Evolutionary conservation across 495 filamentous ascomycete genomes (phyloP).

Genomic region (Talaromyces liani): DNA sequence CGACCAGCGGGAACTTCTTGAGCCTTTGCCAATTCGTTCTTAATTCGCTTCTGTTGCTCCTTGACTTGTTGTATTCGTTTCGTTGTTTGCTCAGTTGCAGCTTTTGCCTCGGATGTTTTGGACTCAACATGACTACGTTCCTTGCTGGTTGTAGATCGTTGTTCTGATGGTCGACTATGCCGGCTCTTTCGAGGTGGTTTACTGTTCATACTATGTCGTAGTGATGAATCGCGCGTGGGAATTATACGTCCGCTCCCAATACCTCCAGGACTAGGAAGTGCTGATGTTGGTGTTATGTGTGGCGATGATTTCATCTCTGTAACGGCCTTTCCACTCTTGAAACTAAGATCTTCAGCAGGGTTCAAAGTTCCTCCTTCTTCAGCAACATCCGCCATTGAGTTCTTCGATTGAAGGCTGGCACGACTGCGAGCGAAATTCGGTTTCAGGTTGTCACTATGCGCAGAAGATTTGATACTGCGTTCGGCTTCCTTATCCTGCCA

Average conservation of each 20-base stretch:
- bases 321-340: background rate
- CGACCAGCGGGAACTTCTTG: constrained; percentile 13
- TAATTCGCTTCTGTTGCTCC: constrained; percentile 42
- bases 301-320: constrained; percentile 14
- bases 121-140: constrained; percentile 34
- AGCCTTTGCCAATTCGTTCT: constrained; percentile 28
- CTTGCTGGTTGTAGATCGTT: constrained; percentile 10
- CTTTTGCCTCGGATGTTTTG: constrained; percentile 22
- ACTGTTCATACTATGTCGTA: constrained; percentile 46
- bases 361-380: constrained; percentile 25
- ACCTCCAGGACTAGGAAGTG: constrained; percentile 29
- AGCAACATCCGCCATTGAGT: constrained; percentile 39
- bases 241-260: constrained; percentile 48
- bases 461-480: constrained; percentile 28
- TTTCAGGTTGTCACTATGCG: constrained; percentile 30
- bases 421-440: constrained; percentile 30
- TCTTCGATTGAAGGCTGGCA: constrained; percentile 35
- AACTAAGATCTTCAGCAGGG: constrained; percentile 14
- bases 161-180: background rate
- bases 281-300: constrained; percentile 4
- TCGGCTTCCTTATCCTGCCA: constrained; percentile 28
- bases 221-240: constrained; percentile 59
- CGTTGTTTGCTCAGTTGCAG: constrained; percentile 36
- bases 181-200: constrained; percentile 28
- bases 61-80: constrained; percentile 45